Evolutionary conservation across 257 asterid species (phyloP), one percentile per base, ranked within the genome.

Genomic region (Fraxinus excelsior): DNA sequence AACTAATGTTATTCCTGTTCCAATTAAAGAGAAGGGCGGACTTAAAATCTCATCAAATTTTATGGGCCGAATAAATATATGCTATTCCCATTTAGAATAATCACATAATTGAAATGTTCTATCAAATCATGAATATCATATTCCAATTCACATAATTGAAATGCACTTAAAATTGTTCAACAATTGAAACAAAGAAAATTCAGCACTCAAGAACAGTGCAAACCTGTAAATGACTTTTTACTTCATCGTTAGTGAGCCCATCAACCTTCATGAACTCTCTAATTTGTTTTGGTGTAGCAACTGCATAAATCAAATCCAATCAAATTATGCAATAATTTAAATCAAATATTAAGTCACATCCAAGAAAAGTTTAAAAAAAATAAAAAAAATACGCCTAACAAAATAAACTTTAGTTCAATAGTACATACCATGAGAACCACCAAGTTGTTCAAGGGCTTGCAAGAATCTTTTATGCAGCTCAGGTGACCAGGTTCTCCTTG

Each of bases 141-240:
- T 44, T 5, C 56, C 21, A 14, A 4, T 18, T 49, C 58, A 49
- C 23, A 51, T 0, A 18, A 51, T 75, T 75, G 49, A 40, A 40
- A 71, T 67, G 60, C 37, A 70, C 29, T 25, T 34, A 76, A 78
- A 79, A 56, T 66, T 18, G 78, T 32, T 51, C 42, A 19, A 67
- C 28, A 29, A 62, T 56, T 11, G 46, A 37, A 37, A 37, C 11
- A 37, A 37, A 7, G 11, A 35, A 5, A 5, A 35, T 31, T 31
- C 7, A 5, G 6, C 2, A 38, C 2, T 38, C 44, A 38, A 38
- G 71, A 58, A 73, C 1, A 18, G 5, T 71, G 67, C 86, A 70
- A 78, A 92, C 97, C 96, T 92, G 97, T 60, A 92, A 84, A 86
- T 92, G 97, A 70, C 97, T 92, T 74, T 92, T 92, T 73, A 92